Evolutionary conservation across 257 asterid species (phyloP), one percentile per base, ranked within the genome.

Genomic region (Fraxinus anomala): DNA sequence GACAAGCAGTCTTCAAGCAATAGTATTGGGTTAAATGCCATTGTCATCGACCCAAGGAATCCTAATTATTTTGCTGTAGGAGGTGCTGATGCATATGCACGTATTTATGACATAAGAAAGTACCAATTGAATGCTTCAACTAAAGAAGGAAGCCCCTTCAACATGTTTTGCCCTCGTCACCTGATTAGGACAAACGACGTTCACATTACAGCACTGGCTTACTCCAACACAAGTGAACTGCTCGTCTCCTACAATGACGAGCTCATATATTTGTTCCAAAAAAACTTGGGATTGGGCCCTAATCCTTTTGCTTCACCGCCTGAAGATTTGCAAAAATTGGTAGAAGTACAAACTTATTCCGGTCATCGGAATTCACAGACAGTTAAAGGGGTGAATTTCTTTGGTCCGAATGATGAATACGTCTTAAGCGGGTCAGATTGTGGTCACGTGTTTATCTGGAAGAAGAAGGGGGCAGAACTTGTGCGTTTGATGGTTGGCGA

Each of bases 381-480:
- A 17, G 89, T 90, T 65, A 91, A 91, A 84, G 97, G 97, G 36
- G 97, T 91, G 56, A 87, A 80, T 84, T 91, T 93, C 89, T 89
- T 90, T 34, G 98, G 97, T 31, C 91, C 93, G 11, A 85, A 88
- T 9, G 92, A 90, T 34, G 91, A 91, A 26, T 91, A 90, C 13
- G 89, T 93, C 66, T 3, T 91, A 75, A 90, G 96, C 1, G 97
- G 96, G 59, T 93, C 98, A 3, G 97, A 93, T 69, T 92, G 97
- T 75, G 97, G 96, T 69, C 92, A 85, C 70, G 84, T 91, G 37
- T 93, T 89, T 75, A 82, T 93, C 72, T 93, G 98, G 98, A 89
- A 83, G 86, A 93, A 93, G 80, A 91, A 87, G 82, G 88, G 86
- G 4, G 80, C 88, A 26, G 80, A 85, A 56, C 89, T 91, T 72